Percentiles rank a stretch among this genome's conserved stretches.
Evolutionary conservation across 495 filamentous ascomycete species (phyloP).

Genomic region (Neurospora sp.): DNA sequence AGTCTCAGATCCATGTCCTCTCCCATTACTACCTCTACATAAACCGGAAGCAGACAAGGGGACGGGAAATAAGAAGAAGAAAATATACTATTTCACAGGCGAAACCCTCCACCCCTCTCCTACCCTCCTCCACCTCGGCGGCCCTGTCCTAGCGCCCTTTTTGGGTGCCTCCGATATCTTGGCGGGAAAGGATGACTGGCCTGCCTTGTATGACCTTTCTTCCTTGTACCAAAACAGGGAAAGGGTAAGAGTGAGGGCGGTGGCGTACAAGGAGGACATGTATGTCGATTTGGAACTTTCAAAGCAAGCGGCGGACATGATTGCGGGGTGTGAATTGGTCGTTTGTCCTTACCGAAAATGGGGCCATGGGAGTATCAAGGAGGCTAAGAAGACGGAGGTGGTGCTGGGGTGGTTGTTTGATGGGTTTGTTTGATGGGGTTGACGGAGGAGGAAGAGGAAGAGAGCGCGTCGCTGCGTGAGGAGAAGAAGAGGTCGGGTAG

Average conservation of each 20-base stretch:
- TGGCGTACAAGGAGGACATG: conserved; percentile 80
- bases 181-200: conserved; percentile 56
- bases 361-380: conserved; percentile 59
- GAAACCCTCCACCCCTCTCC: conserved; percentile 72
- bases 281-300: conserved; percentile 69
- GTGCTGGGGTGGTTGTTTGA: conserved; percentile 35
- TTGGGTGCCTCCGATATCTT: conserved; percentile 53
- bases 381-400: conserved; percentile 43
- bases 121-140: neutral
- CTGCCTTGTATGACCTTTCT: conserved; percentile 56
- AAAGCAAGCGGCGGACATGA: conserved; percentile 48
- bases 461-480: too few species aligned
- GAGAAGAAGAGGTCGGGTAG: too few species aligned
- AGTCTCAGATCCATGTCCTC: too few species aligned
- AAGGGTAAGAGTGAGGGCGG: conserved; percentile 66
- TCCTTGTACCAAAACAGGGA: conserved; percentile 28
- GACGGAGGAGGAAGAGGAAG: too few species aligned
- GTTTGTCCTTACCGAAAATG: conserved; percentile 32
- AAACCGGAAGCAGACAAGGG: too few species aligned
- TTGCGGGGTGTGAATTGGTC: conserved; percentile 58
- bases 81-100: conserved; percentile 68
- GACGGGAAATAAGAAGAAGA: conserved; percentile 7
- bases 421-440: neutral
- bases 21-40: too few species aligned
- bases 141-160: conserved; percentile 42